phyloP scores from a whole-genome alignment of 225 moss, liverwort and hornwort species.

The Rhytidiadelphus loreus region DNA sequence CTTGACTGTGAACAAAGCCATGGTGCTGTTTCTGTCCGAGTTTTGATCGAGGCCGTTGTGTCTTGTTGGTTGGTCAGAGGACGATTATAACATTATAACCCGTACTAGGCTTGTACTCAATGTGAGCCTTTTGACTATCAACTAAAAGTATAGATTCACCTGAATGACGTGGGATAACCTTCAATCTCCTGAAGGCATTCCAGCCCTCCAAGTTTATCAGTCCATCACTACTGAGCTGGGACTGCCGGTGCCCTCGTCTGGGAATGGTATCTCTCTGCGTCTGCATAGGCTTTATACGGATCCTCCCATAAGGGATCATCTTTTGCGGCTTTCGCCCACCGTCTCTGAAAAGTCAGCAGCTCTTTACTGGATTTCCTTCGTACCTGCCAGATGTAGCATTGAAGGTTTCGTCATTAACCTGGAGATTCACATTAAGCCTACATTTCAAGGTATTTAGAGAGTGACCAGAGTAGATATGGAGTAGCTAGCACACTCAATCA shows the following conservation, averaged over 20 bases:
- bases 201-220: not conserved
- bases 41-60: not conserved
- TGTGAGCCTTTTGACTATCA: not conserved
- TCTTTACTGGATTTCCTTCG: slow-evolving; percentile 42
- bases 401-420: not conserved
- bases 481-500: not conserved
- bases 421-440: not conserved
- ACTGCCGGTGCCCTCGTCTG: not conserved
- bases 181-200: not conserved
- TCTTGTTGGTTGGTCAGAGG: not conserved
- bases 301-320: slow-evolving; percentile 51
- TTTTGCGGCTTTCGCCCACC: slow-evolving; percentile 44
- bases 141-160: not conserved
- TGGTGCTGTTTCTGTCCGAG: not conserved
- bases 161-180: not conserved
- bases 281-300: slow-evolving; percentile 29
- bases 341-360: slow-evolving; percentile 29
- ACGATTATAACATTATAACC: too few relatives aligned
- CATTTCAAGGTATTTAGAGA: not conserved
- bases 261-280: not conserved
- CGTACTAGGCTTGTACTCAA: not conserved
- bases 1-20: not conserved
- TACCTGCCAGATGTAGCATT: slow-evolving; percentile 15
- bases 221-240: not conserved
- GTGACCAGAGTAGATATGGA: not conserved